phyloP scores from a whole-genome alignment of 768 basidiomycete species.

The Candolleomyces efflorescens region DNA sequence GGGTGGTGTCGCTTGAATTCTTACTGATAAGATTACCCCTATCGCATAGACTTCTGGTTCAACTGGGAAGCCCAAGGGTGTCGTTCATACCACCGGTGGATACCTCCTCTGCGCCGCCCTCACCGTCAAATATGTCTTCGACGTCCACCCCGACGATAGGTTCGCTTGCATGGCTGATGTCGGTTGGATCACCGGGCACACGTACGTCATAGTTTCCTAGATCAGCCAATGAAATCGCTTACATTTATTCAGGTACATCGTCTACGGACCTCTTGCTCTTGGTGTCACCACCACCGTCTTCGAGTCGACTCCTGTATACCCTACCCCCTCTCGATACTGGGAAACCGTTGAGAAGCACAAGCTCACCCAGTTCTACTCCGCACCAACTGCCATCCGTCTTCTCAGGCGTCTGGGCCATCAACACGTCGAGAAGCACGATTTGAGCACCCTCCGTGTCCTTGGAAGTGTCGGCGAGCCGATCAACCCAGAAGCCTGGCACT shows the following conservation, averaged over 20 bases:
- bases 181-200: slow-evolving; percentile 98
- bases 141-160: slow-evolving; percentile 92
- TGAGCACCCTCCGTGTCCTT: slow-evolving; percentile 78
- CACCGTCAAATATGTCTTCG: slow-evolving; percentile 97
- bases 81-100: slow-evolving; percentile 84
- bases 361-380: slow-evolving; percentile 94
- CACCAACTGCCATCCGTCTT: slow-evolving; percentile 92
- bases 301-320: slow-evolving; percentile 96
- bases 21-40: slow-evolving; percentile 7
- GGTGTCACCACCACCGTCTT: slow-evolving; percentile 87
- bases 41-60: slow-evolving; percentile 78
- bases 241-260: slow-evolving; percentile 62
- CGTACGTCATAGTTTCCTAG: slow-evolving; percentile 34
- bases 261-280: slow-evolving; percentile 91
- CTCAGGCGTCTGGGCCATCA: slow-evolving; percentile 76
- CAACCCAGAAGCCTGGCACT: slow-evolving; percentile 98
- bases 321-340: slow-evolving; percentile 96
- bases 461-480: slow-evolving; percentile 98
- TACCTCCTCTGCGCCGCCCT: slow-evolving; percentile 91
- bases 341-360: slow-evolving; percentile 89
- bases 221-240: slow-evolving; percentile 6
- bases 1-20: background rate
- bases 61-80: slow-evolving; percentile 96
- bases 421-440: slow-evolving; percentile 79
- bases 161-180: slow-evolving; percentile 99